A percentile compares a stretch with the other conserved stretches of the same genome.
Evolutionary conservation across 495 filamentous ascomycete species (phyloP).

Genomic region (Podospora australis): DNA sequence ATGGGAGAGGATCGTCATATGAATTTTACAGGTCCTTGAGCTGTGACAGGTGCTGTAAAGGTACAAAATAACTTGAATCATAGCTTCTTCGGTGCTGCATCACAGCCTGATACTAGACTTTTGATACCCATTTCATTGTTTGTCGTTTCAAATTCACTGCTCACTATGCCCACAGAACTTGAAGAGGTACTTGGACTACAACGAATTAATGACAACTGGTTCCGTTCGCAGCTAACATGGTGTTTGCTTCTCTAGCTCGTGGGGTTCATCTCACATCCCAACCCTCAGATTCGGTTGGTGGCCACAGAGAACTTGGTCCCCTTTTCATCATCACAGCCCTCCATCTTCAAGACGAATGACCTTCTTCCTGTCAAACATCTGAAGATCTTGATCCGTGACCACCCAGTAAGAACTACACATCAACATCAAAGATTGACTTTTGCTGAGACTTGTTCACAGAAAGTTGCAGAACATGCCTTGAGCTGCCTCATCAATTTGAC

Average conservation of each 20-base stretch:
- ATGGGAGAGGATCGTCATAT: too few species aligned
- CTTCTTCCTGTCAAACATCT: slow-evolving; percentile 78
- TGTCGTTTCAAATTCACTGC: background rate
- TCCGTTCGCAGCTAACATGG: slow-evolving; percentile 11
- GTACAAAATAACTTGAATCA: too few species aligned
- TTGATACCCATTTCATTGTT: background rate
- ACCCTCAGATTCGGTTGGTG: slow-evolving; percentile 66
- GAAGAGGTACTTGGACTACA: slow-evolving; percentile 55
- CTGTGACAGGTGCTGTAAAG: too few species aligned
- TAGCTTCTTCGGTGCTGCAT: too few species aligned
- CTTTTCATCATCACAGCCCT: slow-evolving; percentile 69
- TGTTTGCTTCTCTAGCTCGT: slow-evolving; percentile 57
- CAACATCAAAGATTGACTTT: background rate
- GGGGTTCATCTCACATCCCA: slow-evolving; percentile 85
- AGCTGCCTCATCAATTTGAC: slow-evolving; percentile 91
- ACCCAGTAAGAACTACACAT: slow-evolving; percentile 49
- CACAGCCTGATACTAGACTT: background rate
- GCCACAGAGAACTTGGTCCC: slow-evolving; percentile 82
- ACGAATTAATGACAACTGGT: background rate
- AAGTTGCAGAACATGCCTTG: slow-evolving; percentile 86
- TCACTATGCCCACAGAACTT: slow-evolving; percentile 68
- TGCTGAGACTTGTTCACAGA: slow-evolving; percentile 39
- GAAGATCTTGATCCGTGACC: slow-evolving; percentile 80
- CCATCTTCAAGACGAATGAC: slow-evolving; percentile 75
- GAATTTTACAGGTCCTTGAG: too few species aligned